These are phyloP conservation scores for Aspergillus sp. DNA, from an alignment of 2,329 filamentous ascomycete species.

Conservation along the genomic window DNA sequence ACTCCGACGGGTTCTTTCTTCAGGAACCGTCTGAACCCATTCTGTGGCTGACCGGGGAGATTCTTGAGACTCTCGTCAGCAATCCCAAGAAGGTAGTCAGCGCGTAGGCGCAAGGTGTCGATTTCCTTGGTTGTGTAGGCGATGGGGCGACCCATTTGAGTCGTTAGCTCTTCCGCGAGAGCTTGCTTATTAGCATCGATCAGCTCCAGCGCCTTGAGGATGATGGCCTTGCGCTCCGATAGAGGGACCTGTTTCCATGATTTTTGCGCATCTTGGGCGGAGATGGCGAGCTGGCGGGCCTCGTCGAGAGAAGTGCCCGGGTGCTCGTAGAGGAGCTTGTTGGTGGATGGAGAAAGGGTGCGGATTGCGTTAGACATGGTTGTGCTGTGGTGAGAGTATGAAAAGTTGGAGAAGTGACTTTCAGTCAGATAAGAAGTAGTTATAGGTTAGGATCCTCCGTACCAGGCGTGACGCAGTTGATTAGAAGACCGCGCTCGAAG, in stretches of 20 bases:
- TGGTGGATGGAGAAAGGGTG: conserved; percentile 86
- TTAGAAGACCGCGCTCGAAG: background rate
- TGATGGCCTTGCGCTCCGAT: conserved; percentile 71
- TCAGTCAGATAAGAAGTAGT: background rate
- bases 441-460: background rate
- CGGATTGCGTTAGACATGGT: conserved; percentile 27
- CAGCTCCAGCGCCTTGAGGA: conserved; percentile 73
- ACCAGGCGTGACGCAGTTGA: too few species aligned
- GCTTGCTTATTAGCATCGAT: conserved; percentile 70
- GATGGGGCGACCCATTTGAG: conserved; percentile 90
- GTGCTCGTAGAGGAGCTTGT: conserved; percentile 76
- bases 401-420: background rate
- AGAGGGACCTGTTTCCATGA: conserved; percentile 70
- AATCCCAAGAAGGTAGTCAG: conserved; percentile 80
- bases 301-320: conserved; percentile 57
- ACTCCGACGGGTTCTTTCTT: conserved; percentile 82
- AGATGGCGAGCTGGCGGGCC: conserved; percentile 21
- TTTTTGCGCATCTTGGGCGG: conserved; percentile 30
- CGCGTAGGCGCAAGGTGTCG: conserved; percentile 75
- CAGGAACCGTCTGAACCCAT: conserved; percentile 84
- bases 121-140: conserved; percentile 80
- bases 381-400: background rate
- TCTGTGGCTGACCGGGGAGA: conserved; percentile 76
- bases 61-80: conserved; percentile 74
- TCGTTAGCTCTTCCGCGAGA: conserved; percentile 75